Base-by-base conservation (phyloP, 139 green algal species). In the Picochlorum sp. region DNA sequence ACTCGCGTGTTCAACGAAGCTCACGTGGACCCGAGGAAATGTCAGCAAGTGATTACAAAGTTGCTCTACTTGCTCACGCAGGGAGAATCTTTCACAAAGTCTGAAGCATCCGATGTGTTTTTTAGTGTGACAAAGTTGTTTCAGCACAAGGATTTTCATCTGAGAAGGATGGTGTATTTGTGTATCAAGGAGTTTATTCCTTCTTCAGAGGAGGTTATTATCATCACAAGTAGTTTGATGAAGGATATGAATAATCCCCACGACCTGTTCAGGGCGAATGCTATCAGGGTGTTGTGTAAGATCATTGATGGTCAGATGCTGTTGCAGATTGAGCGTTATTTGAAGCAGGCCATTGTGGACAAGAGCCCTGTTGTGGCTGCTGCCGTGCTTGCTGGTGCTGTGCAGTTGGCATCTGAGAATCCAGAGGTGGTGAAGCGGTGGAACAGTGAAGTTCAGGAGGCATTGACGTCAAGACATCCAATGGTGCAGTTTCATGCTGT, bases 31-130 rank as follows among this genome's bases (percentile, higher is more conserved):
- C 69, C 92, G 16, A 77, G 94, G 7, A 73, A 75, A 50, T 98
- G 94, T 66, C 86, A 94, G 70, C 87, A 98, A 89, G 90, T 99
- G 65, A 98, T 99, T 71, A 99, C 94, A 30, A 98, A 98, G 82
- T 81, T 99, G 56, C 83, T 99, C 9, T 99, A 99, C 69, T 79
- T 99, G 51, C 75, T 97, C 3, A 92, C 89, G 61, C 94, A 99
- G 71, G 94, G 94, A 14, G 94, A 99, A 64, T 86, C 76, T 3
- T 96, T 99, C 80, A 99, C 91, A 26, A 99, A 97, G 92, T 91
- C 88, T 51, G 94, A 99, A 77, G 82, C 91, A 18, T 92, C 86
- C 0, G 94, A 99, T 68, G 92, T 99, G 8, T 99, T 99, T 74
- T 99, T 99, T 67, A 84, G 87, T 1, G 83, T 92, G 0, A 99